These are phyloP conservation scores for Ilex asprella DNA, from an alignment of 257 asterid genomes.

Conservation along the genomic window DNA sequence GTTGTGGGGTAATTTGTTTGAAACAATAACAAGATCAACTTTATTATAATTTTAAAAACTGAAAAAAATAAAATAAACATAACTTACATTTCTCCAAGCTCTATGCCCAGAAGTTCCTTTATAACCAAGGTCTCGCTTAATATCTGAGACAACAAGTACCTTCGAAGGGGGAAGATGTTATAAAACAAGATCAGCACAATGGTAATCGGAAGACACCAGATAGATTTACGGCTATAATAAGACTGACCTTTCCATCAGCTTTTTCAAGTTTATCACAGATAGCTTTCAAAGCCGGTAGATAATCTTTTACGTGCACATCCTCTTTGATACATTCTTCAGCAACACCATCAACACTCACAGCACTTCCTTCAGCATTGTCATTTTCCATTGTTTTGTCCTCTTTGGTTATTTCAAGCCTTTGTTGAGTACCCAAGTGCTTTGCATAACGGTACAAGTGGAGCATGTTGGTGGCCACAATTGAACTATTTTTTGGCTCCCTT, in stretches of 20 bases:
- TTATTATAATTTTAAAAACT: background rate
- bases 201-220: constrained; percentile 13
- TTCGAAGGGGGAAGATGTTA: constrained; percentile 26
- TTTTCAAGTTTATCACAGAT: constrained; percentile 79
- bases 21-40: no score
- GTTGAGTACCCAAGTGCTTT: constrained; percentile 72
- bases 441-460: constrained; percentile 72
- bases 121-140: constrained; percentile 80
- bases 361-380: constrained; percentile 40
- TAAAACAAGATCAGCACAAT: constrained; percentile 17
- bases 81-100: constrained; percentile 75
- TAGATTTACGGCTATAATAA: constrained; percentile 3
- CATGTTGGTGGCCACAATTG: constrained; percentile 67
- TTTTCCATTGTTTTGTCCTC: constrained; percentile 37
- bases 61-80: constrained; percentile 4
- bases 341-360: constrained; percentile 38
- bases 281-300: constrained; percentile 67
- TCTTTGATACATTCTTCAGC: constrained; percentile 39
- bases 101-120: constrained; percentile 58
- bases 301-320: constrained; percentile 66
- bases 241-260: constrained; percentile 73
- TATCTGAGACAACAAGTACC: constrained; percentile 86
- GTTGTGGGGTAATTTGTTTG: constrained; percentile 1
- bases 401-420: constrained; percentile 77
- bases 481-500: constrained; percentile 37